Conservation (phyloP, 2,329 filamentous ascomycete species). For the Cyphellophora europaea region DNA sequence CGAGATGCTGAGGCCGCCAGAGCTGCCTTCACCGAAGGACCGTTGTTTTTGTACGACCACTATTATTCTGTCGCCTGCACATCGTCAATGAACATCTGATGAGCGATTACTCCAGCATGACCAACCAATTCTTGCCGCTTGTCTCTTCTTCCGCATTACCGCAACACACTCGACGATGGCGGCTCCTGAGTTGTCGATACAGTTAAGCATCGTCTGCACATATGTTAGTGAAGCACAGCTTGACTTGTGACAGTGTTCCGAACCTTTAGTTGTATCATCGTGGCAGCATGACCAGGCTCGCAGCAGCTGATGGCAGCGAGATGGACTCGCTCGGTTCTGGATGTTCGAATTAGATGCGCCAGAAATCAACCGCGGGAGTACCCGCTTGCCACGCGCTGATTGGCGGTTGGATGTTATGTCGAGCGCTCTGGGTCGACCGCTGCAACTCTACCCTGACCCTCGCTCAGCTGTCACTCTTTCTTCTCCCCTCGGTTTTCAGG, state of each 20-base stretch:
- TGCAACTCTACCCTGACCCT: not conserved
- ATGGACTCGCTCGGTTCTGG: too few species aligned
- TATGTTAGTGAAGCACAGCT: slow-evolving; percentile 2
- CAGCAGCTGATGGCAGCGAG: too few species aligned
- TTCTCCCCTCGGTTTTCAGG: too few species aligned
- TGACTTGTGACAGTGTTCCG: slow-evolving; percentile 1
- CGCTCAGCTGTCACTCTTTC: not conserved
- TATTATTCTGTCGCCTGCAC: slow-evolving; percentile 86
- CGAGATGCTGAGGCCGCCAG: slow-evolving; percentile 62
- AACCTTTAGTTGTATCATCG: slow-evolving; percentile 87
- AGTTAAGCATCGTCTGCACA: slow-evolving; percentile 83
- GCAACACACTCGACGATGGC: slow-evolving; percentile 94
- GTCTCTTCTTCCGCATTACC: slow-evolving; percentile 80
- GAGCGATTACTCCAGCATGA: slow-evolving; percentile 2
- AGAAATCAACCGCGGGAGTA: too few species aligned
- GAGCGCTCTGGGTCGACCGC: not conserved
- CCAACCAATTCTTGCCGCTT: slow-evolving; percentile 74
- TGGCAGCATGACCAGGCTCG: slow-evolving; percentile 36
- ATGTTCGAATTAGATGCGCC: too few species aligned
- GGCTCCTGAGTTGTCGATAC: slow-evolving; percentile 99
- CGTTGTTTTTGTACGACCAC: slow-evolving; percentile 97
- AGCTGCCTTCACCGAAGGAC: slow-evolving; percentile 53
- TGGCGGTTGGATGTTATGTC: not conserved
- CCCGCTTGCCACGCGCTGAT: too few species aligned
- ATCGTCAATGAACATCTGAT: not conserved